Percentiles rank a stretch among this genome's conserved stretches.
phyloP scores from a whole-genome alignment of 371 early-diverging fungal genomes.

The Zychaea mexicana region DNA sequence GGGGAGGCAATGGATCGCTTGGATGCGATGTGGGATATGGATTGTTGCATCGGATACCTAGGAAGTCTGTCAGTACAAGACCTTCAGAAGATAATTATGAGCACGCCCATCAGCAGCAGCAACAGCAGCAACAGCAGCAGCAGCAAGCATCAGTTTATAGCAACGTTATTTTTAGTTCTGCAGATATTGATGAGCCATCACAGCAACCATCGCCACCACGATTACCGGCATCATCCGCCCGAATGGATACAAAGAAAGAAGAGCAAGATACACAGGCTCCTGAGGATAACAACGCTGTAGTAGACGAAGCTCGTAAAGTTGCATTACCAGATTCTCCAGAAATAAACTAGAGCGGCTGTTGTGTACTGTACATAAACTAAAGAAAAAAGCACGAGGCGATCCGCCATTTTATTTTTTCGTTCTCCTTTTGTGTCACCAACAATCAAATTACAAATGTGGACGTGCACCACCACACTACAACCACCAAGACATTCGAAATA shows the following conservation, averaged over 20 bases:
- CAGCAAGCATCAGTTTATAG: constrained; percentile 11
- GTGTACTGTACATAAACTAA: no score
- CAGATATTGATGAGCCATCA: constrained; percentile 6
- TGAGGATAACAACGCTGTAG: no score
- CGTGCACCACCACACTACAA: no score
- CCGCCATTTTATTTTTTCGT: neutral
- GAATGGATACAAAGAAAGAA: neutral
- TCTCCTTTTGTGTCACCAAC: no score
- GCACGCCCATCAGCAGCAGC: neutral
- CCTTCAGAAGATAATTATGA: constrained; percentile 9
- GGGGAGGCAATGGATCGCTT: constrained; percentile 71
- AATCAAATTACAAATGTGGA: neutral
- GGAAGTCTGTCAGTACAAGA: neutral
- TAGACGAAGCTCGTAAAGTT: neutral
- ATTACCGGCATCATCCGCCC: neutral
- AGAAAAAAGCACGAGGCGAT: neutral
- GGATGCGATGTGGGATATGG: constrained; percentile 74
- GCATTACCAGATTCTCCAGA: neutral
- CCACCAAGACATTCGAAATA: no score
- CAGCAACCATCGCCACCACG: neutral
- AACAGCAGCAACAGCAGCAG: neutral
- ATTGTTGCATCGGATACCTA: constrained; percentile 24
- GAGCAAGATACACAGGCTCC: no score
- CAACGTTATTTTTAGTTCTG: constrained; percentile 15
- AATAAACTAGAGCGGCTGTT: neutral